Conservation (phyloP, 1,284 basidiomycete species). For the Anthracocystis panici-leucophaei region DNA sequence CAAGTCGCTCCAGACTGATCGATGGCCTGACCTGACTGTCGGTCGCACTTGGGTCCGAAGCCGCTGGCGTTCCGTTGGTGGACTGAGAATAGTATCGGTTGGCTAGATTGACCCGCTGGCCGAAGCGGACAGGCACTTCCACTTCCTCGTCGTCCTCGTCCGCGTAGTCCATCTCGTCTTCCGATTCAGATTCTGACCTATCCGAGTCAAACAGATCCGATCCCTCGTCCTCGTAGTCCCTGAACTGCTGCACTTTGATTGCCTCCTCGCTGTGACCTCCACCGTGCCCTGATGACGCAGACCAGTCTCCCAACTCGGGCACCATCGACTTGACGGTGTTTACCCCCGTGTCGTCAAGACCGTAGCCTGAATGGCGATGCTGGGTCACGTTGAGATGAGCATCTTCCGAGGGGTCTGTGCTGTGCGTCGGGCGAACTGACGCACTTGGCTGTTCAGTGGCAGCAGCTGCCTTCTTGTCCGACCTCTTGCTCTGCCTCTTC, state of each 20-base stretch:
- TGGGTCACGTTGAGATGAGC: slow-evolving; percentile 26
- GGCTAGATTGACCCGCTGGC: slow-evolving; percentile 30
- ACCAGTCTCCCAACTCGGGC: slow-evolving; percentile 44
- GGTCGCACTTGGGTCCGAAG: not conserved
- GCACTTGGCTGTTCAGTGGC: not conserved
- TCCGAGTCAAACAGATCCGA: slow-evolving; percentile 45
- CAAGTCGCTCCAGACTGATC: slow-evolving; percentile 19
- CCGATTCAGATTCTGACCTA: slow-evolving; percentile 21
- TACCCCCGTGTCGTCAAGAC: slow-evolving; percentile 15
- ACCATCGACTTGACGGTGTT: slow-evolving; percentile 47
- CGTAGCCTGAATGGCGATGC: slow-evolving; percentile 25
- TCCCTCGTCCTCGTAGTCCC: slow-evolving; percentile 48
- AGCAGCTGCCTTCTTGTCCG: not conserved
- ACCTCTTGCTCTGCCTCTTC: slow-evolving; percentile 7
- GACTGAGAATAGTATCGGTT: slow-evolving; percentile 9
- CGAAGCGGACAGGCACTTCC: slow-evolving; percentile 41
- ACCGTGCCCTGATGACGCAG: slow-evolving; percentile 12
- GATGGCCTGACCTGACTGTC: slow-evolving; percentile 12
- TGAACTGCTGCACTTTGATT: slow-evolving; percentile 13
- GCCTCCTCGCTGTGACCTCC: slow-evolving; percentile 4
- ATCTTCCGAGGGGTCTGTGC: slow-evolving; percentile 11
- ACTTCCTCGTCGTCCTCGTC: slow-evolving; percentile 24
- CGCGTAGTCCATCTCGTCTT: slow-evolving; percentile 22
- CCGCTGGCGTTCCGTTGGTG: not conserved
- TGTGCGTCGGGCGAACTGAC: not conserved